These are phyloP conservation scores for Colletotrichum eremochloae DNA, from an alignment of 2,329 filamentous ascomycete genomes.

Conservation along the genomic window DNA sequence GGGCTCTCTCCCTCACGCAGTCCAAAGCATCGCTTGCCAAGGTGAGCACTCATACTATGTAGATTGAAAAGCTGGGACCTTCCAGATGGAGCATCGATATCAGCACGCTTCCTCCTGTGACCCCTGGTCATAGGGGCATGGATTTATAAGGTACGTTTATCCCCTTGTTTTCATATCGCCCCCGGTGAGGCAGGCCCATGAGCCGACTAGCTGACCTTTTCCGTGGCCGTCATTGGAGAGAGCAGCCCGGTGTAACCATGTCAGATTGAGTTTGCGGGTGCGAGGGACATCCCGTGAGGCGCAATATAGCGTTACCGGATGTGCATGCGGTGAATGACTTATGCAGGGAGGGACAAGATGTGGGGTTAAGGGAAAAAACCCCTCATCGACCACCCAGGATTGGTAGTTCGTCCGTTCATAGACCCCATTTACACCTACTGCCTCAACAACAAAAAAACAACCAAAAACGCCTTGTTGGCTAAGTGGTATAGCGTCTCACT, in stretches of 20 bases:
- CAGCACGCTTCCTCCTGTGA: background rate
- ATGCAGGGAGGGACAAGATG: background rate
- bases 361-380: background rate
- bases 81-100: background rate
- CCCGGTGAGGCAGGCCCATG: background rate
- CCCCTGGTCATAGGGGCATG: background rate
- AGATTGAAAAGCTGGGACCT: background rate
- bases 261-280: background rate
- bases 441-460: background rate
- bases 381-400: background rate
- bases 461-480: slow-evolving; percentile 35
- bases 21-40: background rate
- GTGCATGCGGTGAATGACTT: background rate
- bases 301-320: slow-evolving; percentile 1
- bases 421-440: accelerated
- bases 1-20: slow-evolving; percentile 7
- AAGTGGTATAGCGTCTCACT: slow-evolving; percentile 42
- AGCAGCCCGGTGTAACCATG: background rate
- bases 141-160: background rate
- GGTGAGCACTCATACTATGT: too few species aligned
- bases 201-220: slow-evolving; percentile 10
- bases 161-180: background rate
- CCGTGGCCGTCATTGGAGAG: background rate
- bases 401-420: background rate
- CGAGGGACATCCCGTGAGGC: background rate